Evolutionary conservation across 2,329 filamentous ascomycete species (phyloP), one percentile per base, ranked within the genome.

Genomic region (Parascedosporium putredinis): DNA sequence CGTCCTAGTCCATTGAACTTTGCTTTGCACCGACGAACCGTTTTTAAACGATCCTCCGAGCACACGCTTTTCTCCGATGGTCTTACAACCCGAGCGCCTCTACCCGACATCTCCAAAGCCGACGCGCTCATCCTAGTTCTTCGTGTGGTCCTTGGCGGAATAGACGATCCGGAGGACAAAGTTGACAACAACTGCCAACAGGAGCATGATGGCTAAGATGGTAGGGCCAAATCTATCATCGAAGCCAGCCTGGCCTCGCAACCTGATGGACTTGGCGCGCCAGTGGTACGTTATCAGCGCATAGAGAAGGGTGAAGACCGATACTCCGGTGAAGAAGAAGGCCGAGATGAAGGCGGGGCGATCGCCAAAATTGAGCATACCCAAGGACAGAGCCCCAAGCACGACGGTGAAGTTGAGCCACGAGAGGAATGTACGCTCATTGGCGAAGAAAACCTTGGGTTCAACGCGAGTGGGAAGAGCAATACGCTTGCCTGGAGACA

Each of bases 351-450:
- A 93, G 60, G 91, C 91, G 50, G 95, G 82, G 56, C 83, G 83
- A 69, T 98, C 93, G 64, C 93, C 93, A 61, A 98, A 98, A 75
- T 98, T 98, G 62, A 98, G 83, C 64, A 98, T 89, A 59, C 93
- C 93, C 59, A 98, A 88, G 57, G 93, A 91, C 47, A 98, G 83
- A 55, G 93, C 93, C 62, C 93, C 93, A 54, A 98, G 86, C 69
- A 98, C 91, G 63, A 98, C 90, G 67, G 90, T 95, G 76, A 97
- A 97, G 79, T 98, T 98, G 63, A 98, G 87, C 93, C 93, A 98
- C 69, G 89, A 95, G 62, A 98, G 83, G 67, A 98, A 98, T 55
- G 93, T 98, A 55, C 93, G 88, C 73, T 98, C 93, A 76, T 98
- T 98, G 71, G 93, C 93, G 76, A 98, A 98, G 81, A 97, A 98